phyloP scores from a whole-genome alignment of 129 eudicot species.

The Flaveria trinervia region DNA sequence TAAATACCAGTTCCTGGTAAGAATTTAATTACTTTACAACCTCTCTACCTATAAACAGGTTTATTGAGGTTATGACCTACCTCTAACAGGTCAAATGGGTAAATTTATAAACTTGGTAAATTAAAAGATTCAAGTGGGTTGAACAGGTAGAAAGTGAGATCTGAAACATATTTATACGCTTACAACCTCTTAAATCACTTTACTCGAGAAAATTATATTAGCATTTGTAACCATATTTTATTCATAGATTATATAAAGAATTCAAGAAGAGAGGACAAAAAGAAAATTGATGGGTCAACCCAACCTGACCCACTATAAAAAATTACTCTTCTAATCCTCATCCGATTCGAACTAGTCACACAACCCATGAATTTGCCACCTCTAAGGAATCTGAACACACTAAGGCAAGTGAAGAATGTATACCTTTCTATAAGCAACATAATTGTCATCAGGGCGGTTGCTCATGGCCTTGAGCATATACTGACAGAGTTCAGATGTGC shows the following conservation, averaged over 20 bases:
- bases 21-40: background rate
- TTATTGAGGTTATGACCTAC: background rate
- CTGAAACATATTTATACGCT: background rate
- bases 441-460: constrained; percentile 88
- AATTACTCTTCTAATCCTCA: background rate
- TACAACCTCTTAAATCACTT: background rate
- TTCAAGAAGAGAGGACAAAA: background rate
- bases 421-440: constrained; percentile 98
- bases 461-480: constrained; percentile 67
- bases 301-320: background rate
- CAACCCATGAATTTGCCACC: background rate
- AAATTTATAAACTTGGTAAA: background rate
- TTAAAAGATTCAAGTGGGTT: background rate
- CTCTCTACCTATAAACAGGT: background rate
- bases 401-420: background rate
- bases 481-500: constrained; percentile 58
- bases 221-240: background rate
- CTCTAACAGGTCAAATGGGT: background rate
- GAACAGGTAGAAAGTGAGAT: background rate
- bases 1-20: background rate
- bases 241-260: background rate
- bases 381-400: too few relatives aligned
- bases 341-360: background rate
- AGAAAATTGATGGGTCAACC: background rate
- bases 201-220: background rate